phyloP scores from a whole-genome alignment of 2,329 filamentous ascomycete species.

The Dactylellina leptospora region DNA sequence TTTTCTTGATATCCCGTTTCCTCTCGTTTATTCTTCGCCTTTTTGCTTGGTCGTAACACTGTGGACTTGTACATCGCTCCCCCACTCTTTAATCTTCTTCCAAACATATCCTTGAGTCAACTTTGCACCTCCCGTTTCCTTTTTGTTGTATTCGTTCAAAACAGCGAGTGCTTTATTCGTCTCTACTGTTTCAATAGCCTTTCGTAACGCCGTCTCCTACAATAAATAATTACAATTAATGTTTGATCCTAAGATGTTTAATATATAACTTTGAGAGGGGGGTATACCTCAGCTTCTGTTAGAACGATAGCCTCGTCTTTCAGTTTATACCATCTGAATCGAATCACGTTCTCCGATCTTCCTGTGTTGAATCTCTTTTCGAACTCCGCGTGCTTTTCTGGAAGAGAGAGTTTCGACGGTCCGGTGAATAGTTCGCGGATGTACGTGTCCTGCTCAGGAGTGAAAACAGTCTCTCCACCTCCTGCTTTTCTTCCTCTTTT shows the following conservation, averaged over 20 bases:
- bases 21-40: too few relatives aligned
- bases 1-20: neutral
- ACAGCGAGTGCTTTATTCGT: slow-evolving; percentile 21
- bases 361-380: slow-evolving; percentile 20
- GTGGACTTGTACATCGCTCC: too few relatives aligned
- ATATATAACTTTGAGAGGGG: neutral
- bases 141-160: slow-evolving; percentile 12
- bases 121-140: neutral
- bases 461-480: slow-evolving; percentile 8
- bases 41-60: too few relatives aligned
- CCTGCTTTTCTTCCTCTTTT: neutral
- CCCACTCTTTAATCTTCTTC: slow-evolving; percentile 39
- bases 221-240: neutral
- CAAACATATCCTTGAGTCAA: slow-evolving; percentile 21
- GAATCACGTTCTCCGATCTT: slow-evolving; percentile 1
- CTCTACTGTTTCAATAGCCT: slow-evolving; percentile 16
- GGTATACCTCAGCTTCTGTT: slow-evolving; percentile 3
- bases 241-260: neutral
- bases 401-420: neutral
- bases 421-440: slow-evolving; percentile 18
- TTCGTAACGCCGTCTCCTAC: slow-evolving; percentile 18
- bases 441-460: slow-evolving; percentile 16
- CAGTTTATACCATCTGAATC: slow-evolving; percentile 31
- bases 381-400: slow-evolving; percentile 3
- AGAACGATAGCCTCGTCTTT: slow-evolving; percentile 19